Evolutionary conservation across 169 alveolate genomes (phyloP), one percentile per base, ranked within the genome.

Genomic region (Theileria luwenshuni): DNA sequence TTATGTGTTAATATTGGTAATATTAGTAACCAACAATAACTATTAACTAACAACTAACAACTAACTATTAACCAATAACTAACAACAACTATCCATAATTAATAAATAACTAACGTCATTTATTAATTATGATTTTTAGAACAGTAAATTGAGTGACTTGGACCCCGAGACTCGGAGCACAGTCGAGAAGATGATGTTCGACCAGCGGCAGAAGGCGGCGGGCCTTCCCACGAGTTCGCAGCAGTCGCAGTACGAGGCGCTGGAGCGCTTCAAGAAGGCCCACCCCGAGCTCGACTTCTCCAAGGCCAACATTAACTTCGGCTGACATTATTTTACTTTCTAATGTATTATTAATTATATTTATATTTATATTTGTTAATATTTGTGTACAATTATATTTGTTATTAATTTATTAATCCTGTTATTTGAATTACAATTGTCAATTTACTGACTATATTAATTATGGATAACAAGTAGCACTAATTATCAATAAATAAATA

Each of bases 231-330:
- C 99, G 3, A 88, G 96, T 54, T 98, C 94, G 30, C 97, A 96
- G 74, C 87, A 88, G 69, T 92, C 93, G 65, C 98, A 97, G 80
- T 92, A 90, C 74, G 97, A 95, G 52, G 91, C 94, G 67, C 92
- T 97, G 47, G 97, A 94, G 59, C 96, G 90, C 77, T 96, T 96
- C 77, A 95, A 96, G 90, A 92, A 91, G 80, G 96, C 97, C 45
- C 99, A 97, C 77, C 99, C 99, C 0, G 99, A 97, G 77, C 86
- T 97, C 94, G 99, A 97, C 83, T 95, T 96, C 88, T 96, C 99
- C 15, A 96, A 96, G 51, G 98, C 98, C 6, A 96, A 96, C 67
- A 91, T 94, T 27, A 33, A 56, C 19, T 56, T 56, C n/a, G n/a
- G n/a, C n/a, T n/a, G n/a, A n/a, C n/a, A n/a, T n/a, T n/a, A n/a